Evolutionary conservation across 805 yeast species (phyloP).

Genomic region (Metschnikowia orientalis): DNA sequence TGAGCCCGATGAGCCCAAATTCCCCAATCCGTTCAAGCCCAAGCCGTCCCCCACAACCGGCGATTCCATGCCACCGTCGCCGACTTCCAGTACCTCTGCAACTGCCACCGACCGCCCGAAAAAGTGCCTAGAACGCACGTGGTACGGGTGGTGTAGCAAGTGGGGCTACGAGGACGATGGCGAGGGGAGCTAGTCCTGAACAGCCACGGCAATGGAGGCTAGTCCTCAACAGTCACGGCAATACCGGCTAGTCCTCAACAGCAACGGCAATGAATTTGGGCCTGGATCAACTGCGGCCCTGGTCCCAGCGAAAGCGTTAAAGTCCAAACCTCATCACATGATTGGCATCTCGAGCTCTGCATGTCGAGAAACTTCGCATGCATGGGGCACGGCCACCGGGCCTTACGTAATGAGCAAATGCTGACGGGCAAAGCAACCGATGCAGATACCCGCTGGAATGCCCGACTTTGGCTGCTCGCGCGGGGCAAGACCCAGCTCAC

Average conservation of each 20-base stretch:
- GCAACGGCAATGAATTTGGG: too few species aligned
- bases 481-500: too few species aligned
- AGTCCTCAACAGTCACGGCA: too few species aligned
- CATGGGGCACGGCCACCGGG: constrained; percentile 2
- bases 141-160: constrained; percentile 64
- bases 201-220: too few species aligned
- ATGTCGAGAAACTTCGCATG: constrained; percentile 4
- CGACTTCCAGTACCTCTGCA: constrained; percentile 5
- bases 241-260: too few species aligned
- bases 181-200: too few species aligned
- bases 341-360: constrained; percentile 1
- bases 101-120: constrained; percentile 28
- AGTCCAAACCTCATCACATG: constrained; percentile 4
- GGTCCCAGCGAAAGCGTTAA: too few species aligned
- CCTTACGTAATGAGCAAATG: constrained; percentile 7
- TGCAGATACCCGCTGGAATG: too few species aligned
- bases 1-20: constrained; percentile 33
- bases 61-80: neutral
- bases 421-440: too few species aligned
- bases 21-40: constrained; percentile 38
- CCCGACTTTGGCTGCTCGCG: too few species aligned
- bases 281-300: too few species aligned
- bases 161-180: constrained; percentile 38
- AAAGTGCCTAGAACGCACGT: constrained; percentile 52
- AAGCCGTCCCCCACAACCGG: constrained; percentile 12